Percentiles rank a stretch among this genome's conserved stretches.
Conservation (phyloP, 805 yeast species). For the Spathaspora hagerdaliae region DNA sequence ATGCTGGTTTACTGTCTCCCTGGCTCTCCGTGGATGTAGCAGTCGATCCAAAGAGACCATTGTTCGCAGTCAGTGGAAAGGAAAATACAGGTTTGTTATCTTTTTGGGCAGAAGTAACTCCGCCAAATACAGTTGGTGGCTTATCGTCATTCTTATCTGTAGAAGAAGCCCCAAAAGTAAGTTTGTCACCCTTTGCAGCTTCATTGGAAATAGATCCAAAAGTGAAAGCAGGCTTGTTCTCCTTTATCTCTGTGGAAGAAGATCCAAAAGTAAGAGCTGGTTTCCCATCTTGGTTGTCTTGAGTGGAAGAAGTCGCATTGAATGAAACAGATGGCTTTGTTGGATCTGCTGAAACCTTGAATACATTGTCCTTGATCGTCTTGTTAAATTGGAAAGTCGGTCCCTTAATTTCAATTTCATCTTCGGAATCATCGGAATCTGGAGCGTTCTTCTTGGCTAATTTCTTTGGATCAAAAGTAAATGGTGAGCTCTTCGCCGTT, state of each 20-base stretch:
- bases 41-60: too few species aligned
- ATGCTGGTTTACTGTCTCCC: constrained; percentile 13
- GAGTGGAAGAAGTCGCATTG: constrained; percentile 29
- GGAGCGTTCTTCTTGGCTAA: constrained; percentile 16
- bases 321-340: constrained; percentile 16
- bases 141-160: too few species aligned
- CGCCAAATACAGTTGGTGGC: too few species aligned
- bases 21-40: background rate
- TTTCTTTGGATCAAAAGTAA: constrained; percentile 33
- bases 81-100: too few species aligned
- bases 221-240: constrained; percentile 5
- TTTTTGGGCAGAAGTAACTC: too few species aligned
- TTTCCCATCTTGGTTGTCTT: constrained; percentile 2
- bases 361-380: background rate
- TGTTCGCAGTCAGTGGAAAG: too few species aligned
- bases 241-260: background rate
- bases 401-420: constrained; percentile 67
- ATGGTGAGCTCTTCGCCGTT: constrained; percentile 31
- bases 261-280: constrained; percentile 22
- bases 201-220: constrained; percentile 4
- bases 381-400: constrained; percentile 55
- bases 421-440: constrained; percentile 50
- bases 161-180: too few species aligned
- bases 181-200: background rate
- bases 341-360: background rate